Conservation (phyloP, 306 rosid genomes). For the Vigna nakashimae region DNA sequence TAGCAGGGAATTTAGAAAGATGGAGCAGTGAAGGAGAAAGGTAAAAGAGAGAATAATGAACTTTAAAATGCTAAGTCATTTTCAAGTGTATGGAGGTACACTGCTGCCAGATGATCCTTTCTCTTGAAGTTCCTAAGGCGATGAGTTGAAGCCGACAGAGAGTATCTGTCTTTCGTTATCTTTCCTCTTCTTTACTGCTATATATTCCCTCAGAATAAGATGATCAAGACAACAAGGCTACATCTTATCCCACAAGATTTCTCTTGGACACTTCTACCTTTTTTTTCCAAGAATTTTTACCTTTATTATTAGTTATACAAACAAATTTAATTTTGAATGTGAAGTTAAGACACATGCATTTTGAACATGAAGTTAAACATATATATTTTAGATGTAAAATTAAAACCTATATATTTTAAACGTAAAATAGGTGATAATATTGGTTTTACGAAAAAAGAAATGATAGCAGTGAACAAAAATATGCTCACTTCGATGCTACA, state of each 20-base stretch:
- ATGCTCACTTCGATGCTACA: too few relatives aligned
- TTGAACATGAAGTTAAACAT: too few relatives aligned
- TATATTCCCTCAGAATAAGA: slow-evolving; percentile 59
- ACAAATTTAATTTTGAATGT: too few relatives aligned
- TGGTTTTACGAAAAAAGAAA: too few relatives aligned
- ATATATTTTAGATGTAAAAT: too few relatives aligned
- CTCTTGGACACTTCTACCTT: slow-evolving; percentile 12
- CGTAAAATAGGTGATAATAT: too few relatives aligned
- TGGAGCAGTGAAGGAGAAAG: slow-evolving; percentile 46
- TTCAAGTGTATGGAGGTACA: slow-evolving; percentile 41
- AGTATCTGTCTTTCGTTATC: slow-evolving; percentile 66
- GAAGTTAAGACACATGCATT: too few relatives aligned
- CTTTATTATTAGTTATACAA: slow-evolving; percentile 10
- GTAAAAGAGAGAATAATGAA: slow-evolving; percentile 53
- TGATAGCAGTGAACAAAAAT: too few relatives aligned
- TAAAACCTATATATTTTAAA: too few relatives aligned
- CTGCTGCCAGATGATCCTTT: slow-evolving; percentile 46
- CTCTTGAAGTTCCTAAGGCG: slow-evolving; percentile 55
- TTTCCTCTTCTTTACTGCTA: slow-evolving; percentile 59
- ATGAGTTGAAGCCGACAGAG: slow-evolving; percentile 67
- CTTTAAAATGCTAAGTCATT: slow-evolving; percentile 51
- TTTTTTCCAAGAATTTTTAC: slow-evolving; percentile 22
- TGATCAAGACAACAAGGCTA: slow-evolving; percentile 54
- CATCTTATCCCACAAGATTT: slow-evolving; percentile 47
- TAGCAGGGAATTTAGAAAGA: slow-evolving; percentile 49